These are phyloP conservation scores for Aquilaria agallochum DNA, from an alignment of 441 rosid species.

Conservation along the genomic window DNA sequence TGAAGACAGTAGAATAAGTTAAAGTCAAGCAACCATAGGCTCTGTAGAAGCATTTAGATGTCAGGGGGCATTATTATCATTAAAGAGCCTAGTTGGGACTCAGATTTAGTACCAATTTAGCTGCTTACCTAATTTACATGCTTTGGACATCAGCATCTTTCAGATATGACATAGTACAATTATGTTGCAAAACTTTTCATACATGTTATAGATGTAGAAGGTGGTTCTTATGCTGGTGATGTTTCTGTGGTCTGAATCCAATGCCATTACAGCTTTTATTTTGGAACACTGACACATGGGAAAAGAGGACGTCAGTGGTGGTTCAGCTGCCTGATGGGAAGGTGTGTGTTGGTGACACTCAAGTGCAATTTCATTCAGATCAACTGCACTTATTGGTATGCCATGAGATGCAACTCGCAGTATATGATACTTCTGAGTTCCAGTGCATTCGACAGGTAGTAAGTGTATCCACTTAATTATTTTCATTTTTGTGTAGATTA, in stretches of 20 bases:
- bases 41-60: no score
- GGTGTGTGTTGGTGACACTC: constrained; percentile 34
- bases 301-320: constrained; percentile 32
- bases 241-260: background rate
- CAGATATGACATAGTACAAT: no score
- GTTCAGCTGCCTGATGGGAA: constrained; percentile 36
- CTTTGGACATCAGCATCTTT: no score
- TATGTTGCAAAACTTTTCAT: background rate
- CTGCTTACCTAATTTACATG: no score
- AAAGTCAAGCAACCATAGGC: no score
- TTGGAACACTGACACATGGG: constrained; percentile 48
- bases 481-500: background rate
- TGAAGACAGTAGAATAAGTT: no score
- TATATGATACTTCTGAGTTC: constrained; percentile 40
- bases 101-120: no score
- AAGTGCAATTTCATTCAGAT: constrained; percentile 38
- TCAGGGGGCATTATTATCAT: no score
- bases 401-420: constrained; percentile 41
- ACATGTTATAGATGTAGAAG: background rate
- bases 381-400: constrained; percentile 34
- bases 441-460: constrained; percentile 34
- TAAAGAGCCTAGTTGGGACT: no score
- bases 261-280: constrained; percentile 24
- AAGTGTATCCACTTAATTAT: background rate
- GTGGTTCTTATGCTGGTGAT: background rate